A percentile compares a stretch with the other conserved stretches of the same genome.
phyloP scores from a whole-genome alignment of 2,329 filamentous ascomycete species.

The Zelopaecilomyces penicillatus region DNA sequence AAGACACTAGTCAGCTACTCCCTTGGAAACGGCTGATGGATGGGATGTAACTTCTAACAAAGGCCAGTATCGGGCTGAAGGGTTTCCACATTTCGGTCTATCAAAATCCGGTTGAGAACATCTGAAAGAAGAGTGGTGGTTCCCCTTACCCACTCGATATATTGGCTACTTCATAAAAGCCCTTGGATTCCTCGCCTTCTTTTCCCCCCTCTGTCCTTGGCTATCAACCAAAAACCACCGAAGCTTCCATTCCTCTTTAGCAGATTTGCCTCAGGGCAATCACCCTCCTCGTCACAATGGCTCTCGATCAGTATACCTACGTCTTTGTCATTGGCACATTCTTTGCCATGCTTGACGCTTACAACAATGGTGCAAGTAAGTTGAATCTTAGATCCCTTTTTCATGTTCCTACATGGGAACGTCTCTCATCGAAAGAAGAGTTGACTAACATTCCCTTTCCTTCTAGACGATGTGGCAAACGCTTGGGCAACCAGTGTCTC shows the following conservation, averaged over 20 bases:
- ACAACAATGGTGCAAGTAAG: slow-evolving; percentile 72
- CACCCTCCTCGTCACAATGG: slow-evolving; percentile 33
- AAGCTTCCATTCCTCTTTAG: neutral
- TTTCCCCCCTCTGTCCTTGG: neutral
- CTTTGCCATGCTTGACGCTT: slow-evolving; percentile 69
- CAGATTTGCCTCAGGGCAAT: neutral
- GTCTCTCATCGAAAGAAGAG: neutral
- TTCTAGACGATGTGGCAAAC: slow-evolving; percentile 71
- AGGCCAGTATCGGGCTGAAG: no score
- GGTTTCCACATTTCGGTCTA: no score
- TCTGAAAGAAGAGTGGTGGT: no score
- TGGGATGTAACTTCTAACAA: no score
- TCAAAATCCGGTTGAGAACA: no score
- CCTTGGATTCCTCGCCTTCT: neutral
- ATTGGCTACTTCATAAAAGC: neutral
- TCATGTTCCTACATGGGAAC: neutral
- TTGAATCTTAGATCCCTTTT: slow-evolving; percentile 14
- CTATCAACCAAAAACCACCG: neutral
- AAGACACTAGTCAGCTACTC: no score
- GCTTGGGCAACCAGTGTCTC: slow-evolving; percentile 72
- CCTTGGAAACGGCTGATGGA: no score
- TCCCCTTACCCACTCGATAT: no score
- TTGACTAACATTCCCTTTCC: neutral
- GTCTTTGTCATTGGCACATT: slow-evolving; percentile 67
- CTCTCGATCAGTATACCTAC: slow-evolving; percentile 57